Evolutionary conservation across 2,329 filamentous ascomycete species (phyloP).

Genomic region (Colletotrichum orbiculare): DNA sequence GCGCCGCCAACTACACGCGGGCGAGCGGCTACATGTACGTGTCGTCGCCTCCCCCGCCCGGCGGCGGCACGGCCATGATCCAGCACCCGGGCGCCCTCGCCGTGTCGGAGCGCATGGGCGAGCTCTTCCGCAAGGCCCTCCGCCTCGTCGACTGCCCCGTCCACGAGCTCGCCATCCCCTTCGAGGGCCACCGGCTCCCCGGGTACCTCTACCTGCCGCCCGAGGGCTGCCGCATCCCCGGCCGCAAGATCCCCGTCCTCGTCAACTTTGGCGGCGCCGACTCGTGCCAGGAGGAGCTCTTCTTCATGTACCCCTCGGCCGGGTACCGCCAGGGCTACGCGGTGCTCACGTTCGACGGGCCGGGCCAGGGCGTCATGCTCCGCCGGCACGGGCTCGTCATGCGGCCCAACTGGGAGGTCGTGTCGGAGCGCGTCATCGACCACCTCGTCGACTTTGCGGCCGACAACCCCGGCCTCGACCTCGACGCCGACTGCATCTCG

Average conservation of each 20-base stretch:
- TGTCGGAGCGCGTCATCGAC: constrained; percentile 47
- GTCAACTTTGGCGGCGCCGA: constrained; percentile 50
- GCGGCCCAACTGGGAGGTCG: constrained; percentile 52
- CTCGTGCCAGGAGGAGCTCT: constrained; percentile 53
- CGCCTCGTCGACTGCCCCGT: neutral
- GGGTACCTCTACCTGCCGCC: constrained; percentile 51
- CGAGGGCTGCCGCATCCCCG: constrained; percentile 26
- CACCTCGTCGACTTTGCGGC: constrained; percentile 38
- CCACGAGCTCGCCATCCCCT: constrained; percentile 33
- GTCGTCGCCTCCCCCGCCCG: no score
- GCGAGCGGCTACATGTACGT: constrained; percentile 46
- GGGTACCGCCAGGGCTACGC: constrained; percentile 52
- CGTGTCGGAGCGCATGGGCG: constrained; percentile 17
- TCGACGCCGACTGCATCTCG: constrained; percentile 52
- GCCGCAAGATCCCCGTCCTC: constrained; percentile 48
- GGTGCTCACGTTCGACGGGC: constrained; percentile 56
- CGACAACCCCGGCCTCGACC: constrained; percentile 39
- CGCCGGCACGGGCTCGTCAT: constrained; percentile 42
- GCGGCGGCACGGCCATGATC: neutral
- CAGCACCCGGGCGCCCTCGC: constrained; percentile 42
- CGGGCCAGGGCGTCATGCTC: constrained; percentile 55
- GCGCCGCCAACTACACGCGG: constrained; percentile 54
- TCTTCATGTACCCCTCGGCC: constrained; percentile 43
- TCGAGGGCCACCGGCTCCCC: constrained; percentile 50
- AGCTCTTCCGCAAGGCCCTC: constrained; percentile 41